phyloP scores from a whole-genome alignment of 2,329 filamentous ascomycete species.

The Hymenoscyphus fraxineus region DNA sequence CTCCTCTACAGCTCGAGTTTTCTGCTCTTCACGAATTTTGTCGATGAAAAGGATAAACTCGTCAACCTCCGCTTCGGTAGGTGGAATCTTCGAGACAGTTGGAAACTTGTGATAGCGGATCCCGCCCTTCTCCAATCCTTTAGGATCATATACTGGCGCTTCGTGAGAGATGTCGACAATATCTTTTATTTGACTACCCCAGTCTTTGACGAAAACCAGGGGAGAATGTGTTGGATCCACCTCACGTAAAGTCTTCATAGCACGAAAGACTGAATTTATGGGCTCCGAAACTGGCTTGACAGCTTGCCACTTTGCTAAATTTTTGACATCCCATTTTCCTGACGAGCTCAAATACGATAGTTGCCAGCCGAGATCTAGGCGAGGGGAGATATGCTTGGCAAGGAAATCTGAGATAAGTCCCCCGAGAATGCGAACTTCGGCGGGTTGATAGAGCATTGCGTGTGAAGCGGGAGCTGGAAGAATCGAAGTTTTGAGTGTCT shows the following conservation, averaged over 20 bases:
- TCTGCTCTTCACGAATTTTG: constrained; percentile 54
- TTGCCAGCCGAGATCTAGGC: constrained; percentile 85
- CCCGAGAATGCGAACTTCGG: constrained; percentile 70
- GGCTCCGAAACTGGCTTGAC: constrained; percentile 73
- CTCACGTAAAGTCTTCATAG: constrained; percentile 90
- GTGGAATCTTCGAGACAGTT: constrained; percentile 88
- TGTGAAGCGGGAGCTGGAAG: constrained; percentile 78
- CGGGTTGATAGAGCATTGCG: constrained; percentile 76
- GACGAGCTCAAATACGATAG: constrained; percentile 81
- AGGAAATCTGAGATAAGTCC: constrained; percentile 83
- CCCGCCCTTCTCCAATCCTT: constrained; percentile 60
- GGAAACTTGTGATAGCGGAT: constrained; percentile 82
- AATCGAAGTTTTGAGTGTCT: constrained; percentile 63
- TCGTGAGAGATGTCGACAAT: constrained; percentile 91
- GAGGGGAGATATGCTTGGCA: constrained; percentile 66
- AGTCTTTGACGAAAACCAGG: constrained; percentile 62
- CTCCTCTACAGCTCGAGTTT: constrained; percentile 41
- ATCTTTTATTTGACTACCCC: constrained; percentile 64
- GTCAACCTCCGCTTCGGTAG: constrained; percentile 50
- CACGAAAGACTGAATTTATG: constrained; percentile 77
- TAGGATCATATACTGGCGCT: constrained; percentile 81
- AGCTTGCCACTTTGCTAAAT: constrained; percentile 84
- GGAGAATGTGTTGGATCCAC: constrained; percentile 82
- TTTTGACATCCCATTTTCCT: constrained; percentile 98
- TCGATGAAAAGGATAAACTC: constrained; percentile 56